Evolutionary conservation across 2,329 filamentous ascomycete species (phyloP), one percentile per base, ranked within the genome.

Genomic region (Trichoderma sp.): DNA sequence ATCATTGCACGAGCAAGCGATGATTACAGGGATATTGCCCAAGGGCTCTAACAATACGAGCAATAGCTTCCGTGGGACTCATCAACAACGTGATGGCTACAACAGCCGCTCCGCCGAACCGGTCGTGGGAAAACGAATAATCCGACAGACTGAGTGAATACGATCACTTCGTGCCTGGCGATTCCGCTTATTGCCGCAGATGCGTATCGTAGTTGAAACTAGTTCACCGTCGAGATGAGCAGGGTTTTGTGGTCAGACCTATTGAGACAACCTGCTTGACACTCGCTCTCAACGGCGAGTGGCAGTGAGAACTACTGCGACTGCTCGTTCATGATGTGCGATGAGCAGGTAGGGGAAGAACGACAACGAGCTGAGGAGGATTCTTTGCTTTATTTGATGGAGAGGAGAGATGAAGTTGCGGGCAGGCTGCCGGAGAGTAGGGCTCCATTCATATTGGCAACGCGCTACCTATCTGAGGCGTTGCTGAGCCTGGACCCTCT

Each of bases 1-100:
- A 28, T 39, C 9, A 23, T 26, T 74, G 73, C 75, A 77, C 72
- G 74, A 77, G 73, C 75, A 76, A 75, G 74, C 75, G 77, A 78
- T 76, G 75, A 74, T 69, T 73, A 74, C 71, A 72, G 74, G 74
- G 77, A 77, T 71, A 74, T 72, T 71, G 61, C 47, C 57, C 20
- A 53, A 62, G 43, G 15, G 57, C 68, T 68, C 71, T 67, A 50
- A 50, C 62, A 65, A 9, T 30, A 62, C 32, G 43, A 68, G 67
- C 59, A 63, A 62, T 62, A 64, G 32, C 53, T 71, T 67, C 28
- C 43, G 34, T 63, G 43, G 63, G 50, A 62, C 64, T 53, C 58
- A 23, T 39, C 58, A 50, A 53, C 13, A 70, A 26, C 67, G 30
- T 23, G 67, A 70, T 65, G 67, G 66, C 59, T 43, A 58, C 28